Base-by-base conservation (phyloP, 2,329 filamentous ascomycete species). In the Thelonectria discophora region DNA sequence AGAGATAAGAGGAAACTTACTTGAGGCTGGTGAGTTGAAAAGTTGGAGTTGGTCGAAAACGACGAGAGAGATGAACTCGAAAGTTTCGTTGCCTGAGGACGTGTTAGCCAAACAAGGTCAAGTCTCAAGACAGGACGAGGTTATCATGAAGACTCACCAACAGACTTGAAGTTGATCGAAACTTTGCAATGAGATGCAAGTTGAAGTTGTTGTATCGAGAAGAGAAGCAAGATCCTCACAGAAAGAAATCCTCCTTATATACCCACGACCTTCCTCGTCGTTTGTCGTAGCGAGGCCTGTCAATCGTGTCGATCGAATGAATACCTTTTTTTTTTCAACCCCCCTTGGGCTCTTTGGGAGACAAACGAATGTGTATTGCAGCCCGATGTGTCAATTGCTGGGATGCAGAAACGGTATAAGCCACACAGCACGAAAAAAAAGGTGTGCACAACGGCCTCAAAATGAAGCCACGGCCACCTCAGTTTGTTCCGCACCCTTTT, bases 301-400 rank as follows among this genome's bases (percentile, higher is more conserved):
- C 21, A 24, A 24, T 24, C 21, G 21, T 24, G 21, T 24, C 21
- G 6, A 24, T 24, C 21, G 21, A 4, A 6, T 32, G 12, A 30
- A 10, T 39, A 37, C 34, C 34, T 37, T 47, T 39, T 50, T 50
- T 54, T 13, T 43, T 45, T 15, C 40, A 47, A 12, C 42, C 52
- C 42, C 52, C 42, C 18, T 55, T 55, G 21, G 21, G 21, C 21
- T 6, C 21, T 24, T 24, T 24, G 32, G 52, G 30, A 47, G 45
- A 24, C 42, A 47, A 55, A 46, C 42, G 42, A 54, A 24, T 21
- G 42, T 20, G 42, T 30, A 30, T 55, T 42, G 52, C 52, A 47
- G 42, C 42, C 27, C 40, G 52, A 55, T 55, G 34, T 27, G 5
- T 24, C 3, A 24, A 24, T 24, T 24, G 3, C 32, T 10, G 32